These are phyloP conservation scores for Neohortaea acidophila DNA, from an alignment of 495 filamentous ascomycete species.

Conservation along the genomic window DNA sequence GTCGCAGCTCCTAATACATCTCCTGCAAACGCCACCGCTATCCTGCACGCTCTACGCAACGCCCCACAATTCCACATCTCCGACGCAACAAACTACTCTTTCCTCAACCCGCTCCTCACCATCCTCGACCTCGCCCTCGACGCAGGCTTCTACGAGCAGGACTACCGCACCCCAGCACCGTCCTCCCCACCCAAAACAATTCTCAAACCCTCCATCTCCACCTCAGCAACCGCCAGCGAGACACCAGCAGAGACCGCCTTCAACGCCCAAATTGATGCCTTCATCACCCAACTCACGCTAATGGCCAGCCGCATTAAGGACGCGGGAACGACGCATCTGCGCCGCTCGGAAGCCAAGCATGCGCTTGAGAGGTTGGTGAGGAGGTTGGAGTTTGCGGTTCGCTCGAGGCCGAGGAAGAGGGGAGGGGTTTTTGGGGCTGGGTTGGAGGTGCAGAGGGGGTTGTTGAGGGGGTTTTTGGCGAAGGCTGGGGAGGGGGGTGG, in stretches of 20 bases:
- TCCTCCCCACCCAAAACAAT: slow-evolving; percentile 13
- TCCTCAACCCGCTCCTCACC: slow-evolving; percentile 44
- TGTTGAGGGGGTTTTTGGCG: slow-evolving; percentile 3
- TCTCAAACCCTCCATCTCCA: background rate
- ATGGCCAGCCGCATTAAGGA: slow-evolving; percentile 61
- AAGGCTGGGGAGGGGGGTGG: too few relatives aligned
- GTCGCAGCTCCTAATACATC: background rate
- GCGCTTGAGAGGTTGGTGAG: slow-evolving; percentile 55
- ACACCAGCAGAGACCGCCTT: slow-evolving; percentile 37
- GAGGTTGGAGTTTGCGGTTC: slow-evolving; percentile 51
- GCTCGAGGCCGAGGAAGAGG: slow-evolving; percentile 48
- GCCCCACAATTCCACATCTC: slow-evolving; percentile 7
- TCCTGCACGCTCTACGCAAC: slow-evolving; percentile 2
- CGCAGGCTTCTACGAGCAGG: slow-evolving; percentile 34
- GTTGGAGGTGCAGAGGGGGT: slow-evolving; percentile 12
- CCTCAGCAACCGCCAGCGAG: slow-evolving; percentile 3
- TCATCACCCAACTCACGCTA: slow-evolving; percentile 45
- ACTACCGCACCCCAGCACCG: slow-evolving; percentile 12
- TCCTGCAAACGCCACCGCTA: background rate
- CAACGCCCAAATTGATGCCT: slow-evolving; percentile 51
- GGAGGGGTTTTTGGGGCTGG: slow-evolving; percentile 36
- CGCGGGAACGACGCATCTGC: slow-evolving; percentile 54
- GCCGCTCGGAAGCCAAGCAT: slow-evolving; percentile 57
- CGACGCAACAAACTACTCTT: slow-evolving; percentile 45
- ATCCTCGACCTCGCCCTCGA: slow-evolving; percentile 64